Evolutionary conservation across 2,329 filamentous ascomycete species (phyloP).

Genomic region (Juglanconis oblonga): DNA sequence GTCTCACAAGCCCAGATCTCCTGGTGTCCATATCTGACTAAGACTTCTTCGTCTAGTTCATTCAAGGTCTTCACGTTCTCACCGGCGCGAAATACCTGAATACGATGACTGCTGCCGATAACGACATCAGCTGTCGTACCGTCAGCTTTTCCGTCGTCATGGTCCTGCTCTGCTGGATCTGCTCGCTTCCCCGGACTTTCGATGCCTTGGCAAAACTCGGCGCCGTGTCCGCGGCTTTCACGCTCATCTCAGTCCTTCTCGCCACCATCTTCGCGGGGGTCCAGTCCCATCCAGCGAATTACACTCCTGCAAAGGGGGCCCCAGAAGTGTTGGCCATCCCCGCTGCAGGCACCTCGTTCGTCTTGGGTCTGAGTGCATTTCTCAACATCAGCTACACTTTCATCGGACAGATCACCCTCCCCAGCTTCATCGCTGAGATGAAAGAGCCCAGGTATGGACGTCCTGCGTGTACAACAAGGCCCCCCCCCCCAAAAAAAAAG

Average conservation of each 20-base stretch:
- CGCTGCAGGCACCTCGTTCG: slow-evolving; percentile 70
- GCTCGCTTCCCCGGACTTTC: slow-evolving; percentile 84
- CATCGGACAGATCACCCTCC: slow-evolving; percentile 91
- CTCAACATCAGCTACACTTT: slow-evolving; percentile 96
- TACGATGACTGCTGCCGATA: slow-evolving; percentile 72
- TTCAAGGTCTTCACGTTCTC: slow-evolving; percentile 69
- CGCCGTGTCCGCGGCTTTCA: slow-evolving; percentile 78
- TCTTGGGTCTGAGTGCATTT: slow-evolving; percentile 80
- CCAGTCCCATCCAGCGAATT: slow-evolving; percentile 70
- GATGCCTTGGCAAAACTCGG: slow-evolving; percentile 75
- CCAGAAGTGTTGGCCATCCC: slow-evolving; percentile 69
- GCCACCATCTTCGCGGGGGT: slow-evolving; percentile 80
- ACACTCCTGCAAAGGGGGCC: slow-evolving; percentile 49
- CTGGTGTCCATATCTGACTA: not conserved
- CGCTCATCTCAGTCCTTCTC: slow-evolving; percentile 82
- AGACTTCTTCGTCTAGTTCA: slow-evolving; percentile 1
- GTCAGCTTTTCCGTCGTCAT: slow-evolving; percentile 76
- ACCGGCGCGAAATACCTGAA: slow-evolving; percentile 86
- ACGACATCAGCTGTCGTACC: slow-evolving; percentile 66
- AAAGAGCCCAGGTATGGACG: slow-evolving; percentile 51
- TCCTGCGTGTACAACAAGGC: not conserved
- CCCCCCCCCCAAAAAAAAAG: not conserved
- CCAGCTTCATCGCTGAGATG: slow-evolving; percentile 96
- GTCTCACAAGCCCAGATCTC: not conserved
- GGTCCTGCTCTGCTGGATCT: slow-evolving; percentile 71